Percentiles rank a stretch among this genome's conserved stretches.
phyloP scores from a whole-genome alignment of 176 grass and related monocot species.

The Carex scoparia region DNA sequence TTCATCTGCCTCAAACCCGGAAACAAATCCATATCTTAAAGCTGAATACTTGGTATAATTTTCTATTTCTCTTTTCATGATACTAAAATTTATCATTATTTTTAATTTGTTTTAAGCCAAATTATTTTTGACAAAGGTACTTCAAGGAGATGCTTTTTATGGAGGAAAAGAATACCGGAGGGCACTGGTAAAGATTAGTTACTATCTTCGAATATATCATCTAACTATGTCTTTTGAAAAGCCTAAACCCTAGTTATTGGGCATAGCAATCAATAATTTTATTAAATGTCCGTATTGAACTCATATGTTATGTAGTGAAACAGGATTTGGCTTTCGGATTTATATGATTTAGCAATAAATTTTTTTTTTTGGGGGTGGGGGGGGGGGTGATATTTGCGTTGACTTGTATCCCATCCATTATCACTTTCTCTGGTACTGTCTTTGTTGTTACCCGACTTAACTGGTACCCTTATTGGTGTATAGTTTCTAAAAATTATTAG shows the following conservation, averaged over 20 bases:
- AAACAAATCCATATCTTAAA: conserved; percentile 54
- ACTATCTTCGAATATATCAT: neutral
- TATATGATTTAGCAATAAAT: neutral
- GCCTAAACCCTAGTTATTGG: neutral
- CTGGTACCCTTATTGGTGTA: neutral
- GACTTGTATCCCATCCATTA: neutral
- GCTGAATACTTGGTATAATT: conserved; percentile 60
- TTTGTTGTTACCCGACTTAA: neutral
- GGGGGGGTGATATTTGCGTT: neutral
- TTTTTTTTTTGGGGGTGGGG: neutral
- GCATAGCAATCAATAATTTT: neutral
- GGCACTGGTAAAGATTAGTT: conserved; percentile 63
- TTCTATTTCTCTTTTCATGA: neutral
- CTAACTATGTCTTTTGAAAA: neutral
- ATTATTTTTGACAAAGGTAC: conserved; percentile 44
- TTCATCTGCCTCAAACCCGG: conserved; percentile 33
- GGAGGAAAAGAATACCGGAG: conserved; percentile 83
- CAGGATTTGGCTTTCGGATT: neutral
- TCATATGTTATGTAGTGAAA: neutral
- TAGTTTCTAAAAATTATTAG: neutral
- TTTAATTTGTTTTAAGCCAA: neutral
- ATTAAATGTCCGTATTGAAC: neutral
- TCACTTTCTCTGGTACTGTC: neutral
- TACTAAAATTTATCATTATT: neutral
- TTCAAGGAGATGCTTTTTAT: conserved; percentile 86